A percentile compares a stretch with the other conserved stretches of the same genome.
These are phyloP conservation scores for Ichthyophthirius multifiliis DNA, from an alignment of 169 alveolate species.

Conservation along the genomic window DNA sequence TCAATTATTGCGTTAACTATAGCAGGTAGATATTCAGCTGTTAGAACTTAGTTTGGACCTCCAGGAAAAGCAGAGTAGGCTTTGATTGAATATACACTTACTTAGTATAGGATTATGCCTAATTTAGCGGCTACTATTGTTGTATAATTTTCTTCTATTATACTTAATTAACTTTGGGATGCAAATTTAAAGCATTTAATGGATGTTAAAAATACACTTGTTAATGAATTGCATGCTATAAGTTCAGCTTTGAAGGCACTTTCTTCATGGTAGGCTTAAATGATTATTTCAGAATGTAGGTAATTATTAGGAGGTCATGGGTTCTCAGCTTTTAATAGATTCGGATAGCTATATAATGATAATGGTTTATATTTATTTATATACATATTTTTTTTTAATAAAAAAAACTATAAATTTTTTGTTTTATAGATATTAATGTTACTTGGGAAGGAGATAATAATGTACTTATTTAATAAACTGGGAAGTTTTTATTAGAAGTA, in stretches of 20 bases:
- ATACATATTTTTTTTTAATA: neutral
- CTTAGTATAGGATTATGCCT: constrained; percentile 58
- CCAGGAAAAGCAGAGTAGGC: constrained; percentile 54
- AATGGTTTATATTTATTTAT: neutral
- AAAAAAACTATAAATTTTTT: neutral
- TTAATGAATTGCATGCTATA: constrained; percentile 63
- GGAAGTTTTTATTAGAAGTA: constrained; percentile 44
- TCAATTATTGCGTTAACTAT: constrained; percentile 47
- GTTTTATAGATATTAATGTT: constrained; percentile 48
- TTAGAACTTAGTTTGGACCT: constrained; percentile 65
- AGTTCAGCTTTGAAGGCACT: constrained; percentile 58
- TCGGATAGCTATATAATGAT: constrained; percentile 45
- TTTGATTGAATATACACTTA: constrained; percentile 64
- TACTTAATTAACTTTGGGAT: constrained; percentile 37
- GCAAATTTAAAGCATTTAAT: constrained; percentile 22
- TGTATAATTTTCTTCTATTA: constrained; percentile 9
- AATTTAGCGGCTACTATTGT: constrained; percentile 50
- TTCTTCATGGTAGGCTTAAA: constrained; percentile 41
- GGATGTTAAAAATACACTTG: constrained; percentile 40
- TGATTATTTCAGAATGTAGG: constrained; percentile 58
- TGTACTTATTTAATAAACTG: constrained; percentile 56
- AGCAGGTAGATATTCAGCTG: constrained; percentile 72
- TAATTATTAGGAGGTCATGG: constrained; percentile 71
- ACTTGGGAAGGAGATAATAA: constrained; percentile 80
- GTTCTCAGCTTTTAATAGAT: constrained; percentile 44